phyloP scores from a whole-genome alignment of 2,329 filamentous ascomycete genomes.

The Hypoxylon sp. region DNA sequence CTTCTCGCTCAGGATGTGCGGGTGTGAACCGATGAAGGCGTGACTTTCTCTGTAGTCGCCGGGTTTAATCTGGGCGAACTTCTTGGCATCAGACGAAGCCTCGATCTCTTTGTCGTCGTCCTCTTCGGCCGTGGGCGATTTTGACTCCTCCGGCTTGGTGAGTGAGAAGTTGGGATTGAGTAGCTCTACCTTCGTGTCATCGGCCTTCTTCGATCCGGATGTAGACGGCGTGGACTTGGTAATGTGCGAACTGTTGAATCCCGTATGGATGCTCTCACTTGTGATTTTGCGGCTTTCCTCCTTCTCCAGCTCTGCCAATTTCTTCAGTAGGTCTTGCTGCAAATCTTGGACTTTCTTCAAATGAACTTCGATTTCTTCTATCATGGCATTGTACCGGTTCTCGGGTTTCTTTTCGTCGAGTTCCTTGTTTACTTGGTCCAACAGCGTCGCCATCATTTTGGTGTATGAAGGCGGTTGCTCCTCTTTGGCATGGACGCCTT shows the following conservation, averaged over 20 bases:
- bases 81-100: constrained; percentile 81
- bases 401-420: constrained; percentile 81
- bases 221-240: constrained; percentile 55
- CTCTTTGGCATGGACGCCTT: constrained; percentile 82
- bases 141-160: constrained; percentile 50
- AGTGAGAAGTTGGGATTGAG: constrained; percentile 76
- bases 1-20: constrained; percentile 82
- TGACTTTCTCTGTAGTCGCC: constrained; percentile 81
- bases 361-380: constrained; percentile 83
- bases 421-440: constrained; percentile 91
- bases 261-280: constrained; percentile 88
- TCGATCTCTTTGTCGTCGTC: constrained; percentile 81
- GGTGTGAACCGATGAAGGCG: constrained; percentile 83
- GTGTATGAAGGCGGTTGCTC: constrained; percentile 86
- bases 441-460: constrained; percentile 97
- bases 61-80: constrained; percentile 83
- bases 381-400: constrained; percentile 80
- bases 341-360: constrained; percentile 82
- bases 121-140: constrained; percentile 54
- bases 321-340: constrained; percentile 80
- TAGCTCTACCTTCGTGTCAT: constrained; percentile 75
- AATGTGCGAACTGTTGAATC: constrained; percentile 90
- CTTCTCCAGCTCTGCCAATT: constrained; percentile 85
- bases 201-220: constrained; percentile 63
- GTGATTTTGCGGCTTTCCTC: constrained; percentile 93